A percentile compares a stretch with the other conserved stretches of the same genome.
Conservation (phyloP, 2,329 filamentous ascomycete genomes). For the Ophiostoma angusticollis region DNA sequence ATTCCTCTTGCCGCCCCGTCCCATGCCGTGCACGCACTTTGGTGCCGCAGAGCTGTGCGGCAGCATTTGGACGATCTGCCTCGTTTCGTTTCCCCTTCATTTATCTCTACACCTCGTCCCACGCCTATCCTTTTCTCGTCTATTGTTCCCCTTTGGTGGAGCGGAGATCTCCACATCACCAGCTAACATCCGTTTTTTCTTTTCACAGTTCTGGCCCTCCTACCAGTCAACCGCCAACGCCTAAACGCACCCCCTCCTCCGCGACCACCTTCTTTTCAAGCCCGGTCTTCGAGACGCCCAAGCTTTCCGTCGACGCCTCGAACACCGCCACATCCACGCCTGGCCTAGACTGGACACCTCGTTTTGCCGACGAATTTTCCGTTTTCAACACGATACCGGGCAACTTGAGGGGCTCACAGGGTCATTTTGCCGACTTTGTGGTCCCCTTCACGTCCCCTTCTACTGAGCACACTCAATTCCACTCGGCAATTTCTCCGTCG, state of each 20-base stretch:
- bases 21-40: conserved; percentile 9
- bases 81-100: conserved; percentile 2
- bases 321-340: conserved; percentile 8
- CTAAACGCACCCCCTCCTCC: conserved; percentile 43
- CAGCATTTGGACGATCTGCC: conserved; percentile 7
- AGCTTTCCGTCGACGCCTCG: conserved; percentile 33
- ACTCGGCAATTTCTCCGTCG: conserved; percentile 16
- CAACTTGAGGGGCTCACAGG: conserved; percentile 36
- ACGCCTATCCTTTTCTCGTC: conserved; percentile 8
- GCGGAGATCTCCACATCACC: conserved; percentile 5
- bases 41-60: conserved; percentile 7
- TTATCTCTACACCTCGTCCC: too few relatives aligned
- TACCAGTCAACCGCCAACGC: conserved; percentile 48
- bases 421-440: conserved; percentile 32
- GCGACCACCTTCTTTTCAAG: conserved; percentile 35
- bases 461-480: conserved; percentile 12
- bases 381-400: conserved; percentile 53
- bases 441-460: conserved; percentile 22
- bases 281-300: conserved; percentile 45
- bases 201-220: conserved; percentile 46
- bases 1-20: conserved; percentile 5
- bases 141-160: background rate
- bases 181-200: conserved; percentile 11
- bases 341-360: conserved; percentile 39
- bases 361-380: conserved; percentile 52